Evolutionary conservation across 2,329 filamentous ascomycete species (phyloP).

Genomic region (Hymenotorrendiella dingleyae): DNA sequence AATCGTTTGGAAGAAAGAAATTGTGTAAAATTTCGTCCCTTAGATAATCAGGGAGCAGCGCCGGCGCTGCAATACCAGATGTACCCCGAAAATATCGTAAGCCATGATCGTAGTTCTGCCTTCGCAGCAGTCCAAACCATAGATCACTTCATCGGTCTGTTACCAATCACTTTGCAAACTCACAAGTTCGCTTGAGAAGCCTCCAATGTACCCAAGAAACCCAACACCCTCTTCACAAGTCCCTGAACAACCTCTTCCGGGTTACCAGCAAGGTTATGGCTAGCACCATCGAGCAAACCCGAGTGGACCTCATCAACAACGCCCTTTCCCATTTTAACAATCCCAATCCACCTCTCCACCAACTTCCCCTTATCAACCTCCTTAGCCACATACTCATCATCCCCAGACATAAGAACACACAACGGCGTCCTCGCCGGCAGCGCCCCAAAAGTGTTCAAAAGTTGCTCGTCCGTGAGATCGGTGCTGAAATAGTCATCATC

Average conservation of each 20-base stretch:
- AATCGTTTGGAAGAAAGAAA: too few relatives aligned
- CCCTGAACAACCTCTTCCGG: conserved; percentile 40
- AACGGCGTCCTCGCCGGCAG: conserved; percentile 38
- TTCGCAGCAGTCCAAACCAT: too few relatives aligned
- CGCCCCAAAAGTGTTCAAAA: conserved; percentile 52
- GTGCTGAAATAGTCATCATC: conserved; percentile 65
- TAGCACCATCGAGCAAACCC: conserved; percentile 42
- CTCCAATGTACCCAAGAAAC: conserved; percentile 45
- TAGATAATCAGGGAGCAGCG: too few relatives aligned
- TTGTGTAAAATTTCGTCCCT: too few relatives aligned
- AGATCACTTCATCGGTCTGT: too few relatives aligned
- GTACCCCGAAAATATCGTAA: too few relatives aligned
- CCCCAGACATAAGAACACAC: conserved; percentile 43
- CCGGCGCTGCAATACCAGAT: too few relatives aligned
- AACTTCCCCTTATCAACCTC: conserved; percentile 42
- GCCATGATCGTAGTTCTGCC: too few relatives aligned
- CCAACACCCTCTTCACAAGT: conserved; percentile 43
- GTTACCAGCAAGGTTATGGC: conserved; percentile 45
- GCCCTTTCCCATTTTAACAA: conserved; percentile 38
- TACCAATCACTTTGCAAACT: too few relatives aligned
- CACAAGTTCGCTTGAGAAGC: too few relatives aligned
- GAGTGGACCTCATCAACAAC: conserved; percentile 42
- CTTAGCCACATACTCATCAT: conserved; percentile 45
- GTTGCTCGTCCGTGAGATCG: conserved; percentile 47
- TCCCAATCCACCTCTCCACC: conserved; percentile 42